Base-by-base conservation (phyloP, 371 early-diverging fungal species). In the Massospora cicadina region DNA sequence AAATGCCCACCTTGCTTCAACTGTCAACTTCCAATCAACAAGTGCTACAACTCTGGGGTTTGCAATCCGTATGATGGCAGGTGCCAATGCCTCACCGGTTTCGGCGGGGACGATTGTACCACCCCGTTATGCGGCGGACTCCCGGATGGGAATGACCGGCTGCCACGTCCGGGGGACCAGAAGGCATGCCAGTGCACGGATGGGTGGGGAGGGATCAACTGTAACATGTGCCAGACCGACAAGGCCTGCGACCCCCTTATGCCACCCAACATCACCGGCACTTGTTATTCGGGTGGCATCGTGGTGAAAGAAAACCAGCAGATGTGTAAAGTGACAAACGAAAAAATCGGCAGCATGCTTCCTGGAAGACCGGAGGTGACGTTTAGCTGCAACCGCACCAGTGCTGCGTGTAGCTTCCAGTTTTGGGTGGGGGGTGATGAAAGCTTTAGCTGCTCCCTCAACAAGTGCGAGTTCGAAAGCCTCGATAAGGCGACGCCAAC, bases 121-220 rank as follows among this genome's bases (percentile, higher is more conserved):
- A 70, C n/a, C 61, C 54, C 58, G 82, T 81, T 84, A 25, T 86
- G 86, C 66, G 83, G 85, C 64, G 81, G 78, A 2, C 69, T 88
- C 12, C 71, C 82, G 0, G 86, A 86, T 67, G 84, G 83, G 21
- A 68, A 68, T 31, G 79, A 83, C 13, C 77, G 90, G 65, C 74
- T 72, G 5, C 78, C 80, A 29, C 79, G 87, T 65, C 71, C 71
- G 1, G 72, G 74, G 31, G 78, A 74, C 25, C 2, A 31, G 5
- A 23, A 31, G 17, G 71, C 78, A 33, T 89, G 91, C 66, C 72
- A 80, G 28, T 94, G 95, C 71, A 81, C 84, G 55, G 84, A 86
- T 30, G 95, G 93, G 13, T 95, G 91, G 87, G 81, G 81, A 61
- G 95, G 95, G 62, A 83, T 89, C 70, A 92, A 91, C 67, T 95